Conservation (phyloP, 2,329 filamentous ascomycete genomes). For the Helminthosporium solani region DNA sequence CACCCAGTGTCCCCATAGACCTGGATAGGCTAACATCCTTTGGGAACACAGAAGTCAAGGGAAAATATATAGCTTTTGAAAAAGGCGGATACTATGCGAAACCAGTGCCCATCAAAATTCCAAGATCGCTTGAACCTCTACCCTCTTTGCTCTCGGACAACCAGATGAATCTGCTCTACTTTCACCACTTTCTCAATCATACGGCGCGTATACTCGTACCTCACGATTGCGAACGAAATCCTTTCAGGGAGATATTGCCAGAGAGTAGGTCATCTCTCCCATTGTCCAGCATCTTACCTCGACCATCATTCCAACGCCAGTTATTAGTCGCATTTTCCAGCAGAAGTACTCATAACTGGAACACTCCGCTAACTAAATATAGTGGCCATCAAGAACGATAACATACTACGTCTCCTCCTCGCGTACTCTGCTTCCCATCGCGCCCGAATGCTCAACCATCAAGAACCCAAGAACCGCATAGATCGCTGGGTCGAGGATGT, state of each 20-base stretch:
- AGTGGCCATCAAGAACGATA: slow-evolving; percentile 68
- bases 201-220: slow-evolving; percentile 68
- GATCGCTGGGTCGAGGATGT: slow-evolving; percentile 78
- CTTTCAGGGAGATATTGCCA: slow-evolving; percentile 62
- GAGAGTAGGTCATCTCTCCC: slow-evolving; percentile 52
- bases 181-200: slow-evolving; percentile 75
- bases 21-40: slow-evolving; percentile 38
- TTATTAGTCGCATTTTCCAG: background rate
- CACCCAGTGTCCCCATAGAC: slow-evolving; percentile 30
- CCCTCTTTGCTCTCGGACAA: slow-evolving; percentile 64
- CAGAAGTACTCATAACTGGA: too few species aligned
- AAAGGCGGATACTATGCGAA: slow-evolving; percentile 68
- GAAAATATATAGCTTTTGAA: slow-evolving; percentile 56
- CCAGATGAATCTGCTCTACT: slow-evolving; percentile 77
- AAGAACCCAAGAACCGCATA: slow-evolving; percentile 74
- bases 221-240: slow-evolving; percentile 62
- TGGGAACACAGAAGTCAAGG: slow-evolving; percentile 39
- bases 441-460: slow-evolving; percentile 70
- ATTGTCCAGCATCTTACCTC: background rate
- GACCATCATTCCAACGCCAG: background rate
- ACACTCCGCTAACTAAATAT: slow-evolving; percentile 25
- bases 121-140: slow-evolving; percentile 57
- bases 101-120: slow-evolving; percentile 65
- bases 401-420: slow-evolving; percentile 73
- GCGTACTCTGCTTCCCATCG: slow-evolving; percentile 85